Percentiles rank a stretch among this genome's conserved stretches.
Conservation (phyloP, 129 eudicot genomes). For the Pulicaria dysenterica region DNA sequence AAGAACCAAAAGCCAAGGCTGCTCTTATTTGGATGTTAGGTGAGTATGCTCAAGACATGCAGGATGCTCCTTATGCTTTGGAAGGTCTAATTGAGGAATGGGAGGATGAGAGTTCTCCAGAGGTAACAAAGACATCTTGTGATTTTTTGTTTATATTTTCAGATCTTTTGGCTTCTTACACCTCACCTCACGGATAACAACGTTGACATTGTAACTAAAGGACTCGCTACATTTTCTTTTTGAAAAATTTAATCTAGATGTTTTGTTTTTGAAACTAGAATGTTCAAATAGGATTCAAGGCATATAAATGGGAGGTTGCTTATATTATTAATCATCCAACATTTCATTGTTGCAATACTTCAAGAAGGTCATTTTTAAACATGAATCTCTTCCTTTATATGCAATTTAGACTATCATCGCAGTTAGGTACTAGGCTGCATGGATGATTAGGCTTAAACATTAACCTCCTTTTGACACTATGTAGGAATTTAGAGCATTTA, state of each 20-base stretch:
- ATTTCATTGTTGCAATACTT: too few species aligned
- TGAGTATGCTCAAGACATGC: constrained; percentile 97
- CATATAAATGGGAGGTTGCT: too few species aligned
- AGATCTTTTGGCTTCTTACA: background rate
- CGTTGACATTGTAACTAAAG: too few species aligned
- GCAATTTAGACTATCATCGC: too few species aligned
- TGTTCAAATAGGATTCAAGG: too few species aligned
- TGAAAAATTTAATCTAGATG: background rate
- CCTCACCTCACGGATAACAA: background rate
- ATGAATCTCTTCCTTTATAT: too few species aligned
- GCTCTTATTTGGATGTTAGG: constrained; percentile 99
- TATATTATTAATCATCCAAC: too few species aligned
- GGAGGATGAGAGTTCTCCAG: constrained; percentile 93
- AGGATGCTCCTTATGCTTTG: constrained; percentile 90
- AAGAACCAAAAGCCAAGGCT: constrained; percentile 98
- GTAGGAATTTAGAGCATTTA: background rate
- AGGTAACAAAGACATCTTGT: constrained; percentile 45
- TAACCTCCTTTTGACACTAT: too few species aligned
- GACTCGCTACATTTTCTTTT: background rate
- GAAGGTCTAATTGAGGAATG: constrained; percentile 84
- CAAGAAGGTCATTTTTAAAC: too few species aligned
- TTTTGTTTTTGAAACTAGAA: too few species aligned
- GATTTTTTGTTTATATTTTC: background rate
- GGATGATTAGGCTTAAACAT: too few species aligned
- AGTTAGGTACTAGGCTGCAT: too few species aligned